Evolutionary conservation across 1,139 yeast species (phyloP).

Genomic region (Williopsis jadinii): DNA sequence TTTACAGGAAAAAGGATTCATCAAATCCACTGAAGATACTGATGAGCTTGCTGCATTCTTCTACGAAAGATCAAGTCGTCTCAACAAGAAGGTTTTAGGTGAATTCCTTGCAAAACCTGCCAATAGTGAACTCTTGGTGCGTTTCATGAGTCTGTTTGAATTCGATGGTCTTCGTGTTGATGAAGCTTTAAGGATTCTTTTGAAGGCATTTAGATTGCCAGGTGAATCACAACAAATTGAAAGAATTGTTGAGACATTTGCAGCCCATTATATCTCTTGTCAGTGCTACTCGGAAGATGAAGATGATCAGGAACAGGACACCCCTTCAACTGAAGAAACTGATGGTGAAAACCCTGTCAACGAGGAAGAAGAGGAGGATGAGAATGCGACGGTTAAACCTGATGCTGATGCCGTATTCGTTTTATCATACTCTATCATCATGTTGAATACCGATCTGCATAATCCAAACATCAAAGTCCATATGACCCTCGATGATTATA

Average conservation of each 20-base stretch:
- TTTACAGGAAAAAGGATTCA: constrained; percentile 57
- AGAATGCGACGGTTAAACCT: constrained; percentile 44
- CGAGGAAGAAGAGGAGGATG: constrained; percentile 12
- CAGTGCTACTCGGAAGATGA: constrained; percentile 31
- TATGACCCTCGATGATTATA: constrained; percentile 83
- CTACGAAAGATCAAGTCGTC: constrained; percentile 68
- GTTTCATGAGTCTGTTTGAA: constrained; percentile 67
- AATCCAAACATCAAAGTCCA: constrained; percentile 76
- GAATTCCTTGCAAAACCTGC: constrained; percentile 76
- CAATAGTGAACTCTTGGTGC: constrained; percentile 50
- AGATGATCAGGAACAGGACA: constrained; percentile 26
- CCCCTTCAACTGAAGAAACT: constrained; percentile 40
- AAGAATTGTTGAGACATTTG: constrained; percentile 80
- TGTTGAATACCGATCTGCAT: constrained; percentile 74
- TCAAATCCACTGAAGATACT: constrained; percentile 44
- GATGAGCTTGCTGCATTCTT: constrained; percentile 70
- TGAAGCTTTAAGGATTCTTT: constrained; percentile 79
- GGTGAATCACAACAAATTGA: constrained; percentile 98
- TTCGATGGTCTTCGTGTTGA: constrained; percentile 78
- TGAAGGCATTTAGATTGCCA: constrained; percentile 84
- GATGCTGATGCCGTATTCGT: constrained; percentile 70
- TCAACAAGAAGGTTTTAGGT: constrained; percentile 85
- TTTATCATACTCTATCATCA: constrained; percentile 65
- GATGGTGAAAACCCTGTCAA: constrained; percentile 40
- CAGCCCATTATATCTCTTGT: constrained; percentile 65